Conservation (phyloP, 1,284 basidiomycete genomes). For the Erythrobasidium hasegawianum region DNA sequence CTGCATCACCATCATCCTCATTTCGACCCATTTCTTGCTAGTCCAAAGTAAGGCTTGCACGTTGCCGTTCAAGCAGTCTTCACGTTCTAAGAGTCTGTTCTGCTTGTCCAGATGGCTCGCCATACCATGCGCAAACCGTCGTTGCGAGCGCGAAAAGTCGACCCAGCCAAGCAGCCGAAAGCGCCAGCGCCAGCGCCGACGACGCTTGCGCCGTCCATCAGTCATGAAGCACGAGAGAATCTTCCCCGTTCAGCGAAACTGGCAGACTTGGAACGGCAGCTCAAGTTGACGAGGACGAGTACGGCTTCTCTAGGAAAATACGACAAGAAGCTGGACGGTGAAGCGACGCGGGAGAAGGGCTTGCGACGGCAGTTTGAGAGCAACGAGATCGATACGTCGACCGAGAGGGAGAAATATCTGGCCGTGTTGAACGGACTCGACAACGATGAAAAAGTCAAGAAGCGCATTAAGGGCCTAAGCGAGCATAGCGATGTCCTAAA, state of each 20-base stretch:
- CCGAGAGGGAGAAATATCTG: constrained; percentile 21
- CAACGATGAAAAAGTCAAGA: constrained; percentile 18
- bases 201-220: constrained; percentile 7
- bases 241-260: constrained; percentile 27
- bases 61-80: no score
- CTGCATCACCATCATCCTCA: no score
- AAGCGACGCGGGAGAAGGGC: constrained; percentile 23
- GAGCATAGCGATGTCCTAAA: constrained; percentile 26
- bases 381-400: constrained; percentile 28
- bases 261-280: constrained; percentile 30
- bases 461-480: constrained; percentile 4
- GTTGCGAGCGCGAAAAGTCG: background rate
- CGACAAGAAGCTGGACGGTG: constrained; percentile 28
- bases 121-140: background rate
- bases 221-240: constrained; percentile 18
- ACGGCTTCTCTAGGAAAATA: constrained; percentile 36
- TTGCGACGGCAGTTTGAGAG: constrained; percentile 19
- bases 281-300: constrained; percentile 27
- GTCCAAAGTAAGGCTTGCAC: no score
- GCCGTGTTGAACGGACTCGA: constrained; percentile 11
- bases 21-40: no score
- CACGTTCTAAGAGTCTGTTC: no score
- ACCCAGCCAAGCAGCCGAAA: constrained; percentile 1
- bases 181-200: constrained; percentile 8
- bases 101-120: background rate